phyloP scores from a whole-genome alignment of 1,284 basidiomycete species.

The Chondrostereum purpureum region DNA sequence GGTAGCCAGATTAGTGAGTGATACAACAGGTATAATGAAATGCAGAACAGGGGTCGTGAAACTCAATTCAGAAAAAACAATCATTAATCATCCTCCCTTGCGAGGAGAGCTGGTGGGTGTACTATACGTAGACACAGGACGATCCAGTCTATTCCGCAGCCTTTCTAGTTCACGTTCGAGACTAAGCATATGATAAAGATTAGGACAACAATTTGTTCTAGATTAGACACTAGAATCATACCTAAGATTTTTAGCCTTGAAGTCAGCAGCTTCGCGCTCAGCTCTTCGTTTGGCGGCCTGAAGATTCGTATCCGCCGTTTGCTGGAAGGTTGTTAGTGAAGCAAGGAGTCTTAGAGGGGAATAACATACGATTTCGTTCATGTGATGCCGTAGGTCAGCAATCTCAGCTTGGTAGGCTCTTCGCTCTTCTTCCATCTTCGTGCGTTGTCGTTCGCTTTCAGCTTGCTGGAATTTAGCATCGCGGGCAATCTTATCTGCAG shows the following conservation, averaged over 20 bases:
- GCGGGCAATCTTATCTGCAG: slow-evolving; percentile 43
- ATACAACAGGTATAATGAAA: background rate
- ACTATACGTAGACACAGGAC: slow-evolving; percentile 28
- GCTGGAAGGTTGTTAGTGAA: slow-evolving; percentile 33
- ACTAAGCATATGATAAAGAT: slow-evolving; percentile 27
- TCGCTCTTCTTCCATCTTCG: slow-evolving; percentile 60
- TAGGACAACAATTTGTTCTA: slow-evolving; percentile 11
- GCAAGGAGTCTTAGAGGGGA: slow-evolving; percentile 5
- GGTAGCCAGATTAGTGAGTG: background rate
- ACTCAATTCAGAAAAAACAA: no score
- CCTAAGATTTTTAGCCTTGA: slow-evolving; percentile 65
- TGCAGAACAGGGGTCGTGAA: background rate
- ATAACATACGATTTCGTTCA: slow-evolving; percentile 50
- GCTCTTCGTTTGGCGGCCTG: slow-evolving; percentile 68
- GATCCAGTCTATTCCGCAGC: slow-evolving; percentile 55
- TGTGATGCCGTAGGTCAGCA: slow-evolving; percentile 42
- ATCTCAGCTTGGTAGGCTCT: slow-evolving; percentile 54
- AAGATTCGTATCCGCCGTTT: slow-evolving; percentile 62
- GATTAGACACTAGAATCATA: slow-evolving; percentile 32
- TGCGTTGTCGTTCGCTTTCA: slow-evolving; percentile 56
- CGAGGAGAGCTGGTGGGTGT: slow-evolving; percentile 26
- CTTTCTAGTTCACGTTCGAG: slow-evolving; percentile 67
- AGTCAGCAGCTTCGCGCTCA: slow-evolving; percentile 68
- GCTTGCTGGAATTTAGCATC: slow-evolving; percentile 48
- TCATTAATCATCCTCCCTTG: no score